phyloP scores from a whole-genome alignment of 148 eudicot species.

The Dianthus caryophyllus region DNA sequence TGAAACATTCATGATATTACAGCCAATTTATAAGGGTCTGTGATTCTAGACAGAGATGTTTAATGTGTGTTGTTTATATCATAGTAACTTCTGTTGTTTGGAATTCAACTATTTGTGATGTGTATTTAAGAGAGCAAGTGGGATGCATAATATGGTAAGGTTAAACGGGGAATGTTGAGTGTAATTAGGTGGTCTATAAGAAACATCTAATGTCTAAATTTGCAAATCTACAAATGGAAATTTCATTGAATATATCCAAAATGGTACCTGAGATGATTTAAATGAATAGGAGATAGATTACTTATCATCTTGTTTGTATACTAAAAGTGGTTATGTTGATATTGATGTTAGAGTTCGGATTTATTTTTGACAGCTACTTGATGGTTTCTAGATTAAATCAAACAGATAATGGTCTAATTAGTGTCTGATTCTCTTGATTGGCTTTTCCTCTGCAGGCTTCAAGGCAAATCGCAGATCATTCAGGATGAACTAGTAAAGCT shows the following conservation, averaged over 20 bases:
- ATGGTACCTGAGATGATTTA: too few species aligned
- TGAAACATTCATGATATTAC: background rate
- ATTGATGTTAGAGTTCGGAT: background rate
- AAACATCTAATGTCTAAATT: too few species aligned
- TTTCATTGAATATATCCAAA: too few species aligned
- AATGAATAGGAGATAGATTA: too few species aligned
- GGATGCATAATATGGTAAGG: too few species aligned
- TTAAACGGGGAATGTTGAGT: too few species aligned
- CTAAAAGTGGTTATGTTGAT: background rate
- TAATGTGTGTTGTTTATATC: background rate
- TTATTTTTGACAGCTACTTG: background rate
- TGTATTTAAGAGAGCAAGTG: too few species aligned
- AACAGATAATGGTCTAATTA: background rate
- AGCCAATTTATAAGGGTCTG: background rate
- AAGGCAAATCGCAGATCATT: conserved; percentile 87
- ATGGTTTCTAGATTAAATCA: background rate
- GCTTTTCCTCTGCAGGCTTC: conserved; percentile 58
- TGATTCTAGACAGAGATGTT: background rate
- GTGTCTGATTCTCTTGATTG: background rate
- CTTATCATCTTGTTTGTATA: too few species aligned
- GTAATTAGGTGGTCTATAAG: too few species aligned
- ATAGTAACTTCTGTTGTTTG: background rate
- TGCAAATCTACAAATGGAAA: too few species aligned
- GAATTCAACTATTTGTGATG: background rate
- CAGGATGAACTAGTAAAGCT: conserved; percentile 92